Percentiles rank a stretch among this genome's conserved stretches.
Conservation (phyloP, 2,329 filamentous ascomycete species). For the Rutstroemia sp. region DNA sequence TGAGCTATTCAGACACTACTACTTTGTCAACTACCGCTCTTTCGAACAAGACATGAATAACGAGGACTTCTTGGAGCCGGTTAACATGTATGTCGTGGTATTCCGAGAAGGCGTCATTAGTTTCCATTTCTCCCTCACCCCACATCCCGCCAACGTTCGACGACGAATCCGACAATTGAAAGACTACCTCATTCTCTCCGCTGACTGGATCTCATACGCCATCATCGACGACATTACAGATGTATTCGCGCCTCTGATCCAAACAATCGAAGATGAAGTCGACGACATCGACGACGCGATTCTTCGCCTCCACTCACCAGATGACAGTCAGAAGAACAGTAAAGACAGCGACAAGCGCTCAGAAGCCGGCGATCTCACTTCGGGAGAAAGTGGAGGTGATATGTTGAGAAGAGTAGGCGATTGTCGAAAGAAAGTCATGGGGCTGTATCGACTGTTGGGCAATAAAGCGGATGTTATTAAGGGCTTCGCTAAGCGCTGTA, state of each 20-base stretch:
- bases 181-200: constrained; percentile 86
- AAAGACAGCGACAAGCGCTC: constrained; percentile 39
- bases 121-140: constrained; percentile 95
- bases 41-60: constrained; percentile 92
- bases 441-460: constrained; percentile 81
- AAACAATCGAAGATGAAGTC: constrained; percentile 89
- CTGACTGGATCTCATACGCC: constrained; percentile 97
- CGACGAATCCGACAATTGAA: constrained; percentile 86
- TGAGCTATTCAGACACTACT: constrained; percentile 94
- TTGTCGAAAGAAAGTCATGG: constrained; percentile 96
- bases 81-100: constrained; percentile 96
- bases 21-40: constrained; percentile 96
- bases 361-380: constrained; percentile 33
- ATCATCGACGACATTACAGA: constrained; percentile 98
- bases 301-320: constrained; percentile 65
- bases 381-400: constrained; percentile 51
- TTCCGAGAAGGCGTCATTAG: constrained; percentile 93
- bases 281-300: constrained; percentile 95
- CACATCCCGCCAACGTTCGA: constrained; percentile 92
- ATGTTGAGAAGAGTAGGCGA: constrained; percentile 92
- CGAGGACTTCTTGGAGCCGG: constrained; percentile 85
- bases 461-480: constrained; percentile 99
- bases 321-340: constrained; percentile 35
- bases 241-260: constrained; percentile 86
- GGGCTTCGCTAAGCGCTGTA: constrained; percentile 95